phyloP scores from a whole-genome alignment of 2,329 filamentous ascomycete species.

The Talaromyces sp. region DNA sequence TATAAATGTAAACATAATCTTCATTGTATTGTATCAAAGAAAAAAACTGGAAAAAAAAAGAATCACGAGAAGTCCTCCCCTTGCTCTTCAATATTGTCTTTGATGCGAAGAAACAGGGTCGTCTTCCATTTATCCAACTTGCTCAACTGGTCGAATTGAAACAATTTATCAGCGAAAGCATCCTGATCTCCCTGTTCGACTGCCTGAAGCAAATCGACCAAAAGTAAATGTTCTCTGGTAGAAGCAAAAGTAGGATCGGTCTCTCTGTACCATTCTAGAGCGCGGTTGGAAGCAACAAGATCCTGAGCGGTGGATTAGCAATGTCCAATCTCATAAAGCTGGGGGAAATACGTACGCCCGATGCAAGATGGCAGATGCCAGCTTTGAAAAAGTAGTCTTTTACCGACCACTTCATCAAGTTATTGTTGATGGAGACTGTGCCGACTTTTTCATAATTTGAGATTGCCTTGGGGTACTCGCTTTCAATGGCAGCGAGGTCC shows the following conservation, averaged over 20 bases:
- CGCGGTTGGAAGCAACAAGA: conserved; percentile 70
- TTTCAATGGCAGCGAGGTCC: conserved; percentile 75
- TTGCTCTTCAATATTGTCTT: conserved; percentile 71
- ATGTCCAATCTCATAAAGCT: neutral
- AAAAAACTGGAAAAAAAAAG: neutral
- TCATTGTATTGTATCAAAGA: neutral
- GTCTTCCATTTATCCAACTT: conserved; percentile 98
- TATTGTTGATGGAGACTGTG: conserved; percentile 72
- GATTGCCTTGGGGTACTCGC: conserved; percentile 79
- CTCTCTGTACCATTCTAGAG: conserved; percentile 75
- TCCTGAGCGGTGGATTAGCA: conserved; percentile 44
- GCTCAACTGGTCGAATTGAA: conserved; percentile 85
- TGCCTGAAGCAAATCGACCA: conserved; percentile 69
- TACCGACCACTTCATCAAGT: conserved; percentile 87
- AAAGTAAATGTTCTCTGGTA: conserved; percentile 74
- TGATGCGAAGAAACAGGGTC: conserved; percentile 72
- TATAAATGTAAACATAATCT: neutral
- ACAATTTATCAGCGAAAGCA: conserved; percentile 77
- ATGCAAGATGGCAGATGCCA: conserved; percentile 79
- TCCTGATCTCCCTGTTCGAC: conserved; percentile 76
- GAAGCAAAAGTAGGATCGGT: conserved; percentile 70
- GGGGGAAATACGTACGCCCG: conserved; percentile 35
- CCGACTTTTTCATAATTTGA: conserved; percentile 80
- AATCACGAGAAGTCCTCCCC: conserved; percentile 63
- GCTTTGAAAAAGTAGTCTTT: conserved; percentile 96